These are phyloP conservation scores for Epichloe glyceriae DNA, from an alignment of 2,329 filamentous ascomycete species.

Conservation along the genomic window DNA sequence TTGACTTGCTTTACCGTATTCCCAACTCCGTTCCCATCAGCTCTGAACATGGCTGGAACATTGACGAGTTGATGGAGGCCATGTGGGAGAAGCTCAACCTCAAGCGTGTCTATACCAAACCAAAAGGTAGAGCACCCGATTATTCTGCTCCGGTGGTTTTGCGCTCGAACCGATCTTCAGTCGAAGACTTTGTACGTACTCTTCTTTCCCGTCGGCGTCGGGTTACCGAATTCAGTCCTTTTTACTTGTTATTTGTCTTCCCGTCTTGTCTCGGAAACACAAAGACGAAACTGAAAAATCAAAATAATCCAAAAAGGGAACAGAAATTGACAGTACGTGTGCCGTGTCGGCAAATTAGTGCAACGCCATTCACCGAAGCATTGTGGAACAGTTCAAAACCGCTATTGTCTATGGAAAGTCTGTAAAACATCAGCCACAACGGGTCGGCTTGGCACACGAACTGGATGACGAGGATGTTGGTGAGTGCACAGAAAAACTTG, in stretches of 20 bases:
- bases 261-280: background rate
- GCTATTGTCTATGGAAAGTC: constrained; percentile 96
- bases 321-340: constrained; percentile 1
- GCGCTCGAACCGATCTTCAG: constrained; percentile 66
- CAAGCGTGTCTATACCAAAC: constrained; percentile 91
- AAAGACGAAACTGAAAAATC: background rate
- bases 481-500: constrained; percentile 32
- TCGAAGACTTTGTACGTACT: constrained; percentile 86
- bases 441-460: constrained; percentile 83
- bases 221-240: background rate
- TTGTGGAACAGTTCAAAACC: constrained; percentile 88
- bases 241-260: background rate
- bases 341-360: constrained; percentile 48
- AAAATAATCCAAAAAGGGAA: background rate
- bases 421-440: constrained; percentile 96
- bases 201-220: background rate
- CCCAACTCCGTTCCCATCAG: constrained; percentile 96
- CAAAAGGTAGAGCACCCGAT: constrained; percentile 88
- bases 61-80: constrained; percentile 89
- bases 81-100: constrained; percentile 98
- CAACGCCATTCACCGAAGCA: constrained; percentile 92
- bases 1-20: constrained; percentile 91
- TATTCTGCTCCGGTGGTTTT: constrained; percentile 87
- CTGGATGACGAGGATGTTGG: constrained; percentile 94
- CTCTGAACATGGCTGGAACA: constrained; percentile 94